Evolutionary conservation across 1,284 basidiomycete species (phyloP).

Genomic region (Ustilago tritici): DNA sequence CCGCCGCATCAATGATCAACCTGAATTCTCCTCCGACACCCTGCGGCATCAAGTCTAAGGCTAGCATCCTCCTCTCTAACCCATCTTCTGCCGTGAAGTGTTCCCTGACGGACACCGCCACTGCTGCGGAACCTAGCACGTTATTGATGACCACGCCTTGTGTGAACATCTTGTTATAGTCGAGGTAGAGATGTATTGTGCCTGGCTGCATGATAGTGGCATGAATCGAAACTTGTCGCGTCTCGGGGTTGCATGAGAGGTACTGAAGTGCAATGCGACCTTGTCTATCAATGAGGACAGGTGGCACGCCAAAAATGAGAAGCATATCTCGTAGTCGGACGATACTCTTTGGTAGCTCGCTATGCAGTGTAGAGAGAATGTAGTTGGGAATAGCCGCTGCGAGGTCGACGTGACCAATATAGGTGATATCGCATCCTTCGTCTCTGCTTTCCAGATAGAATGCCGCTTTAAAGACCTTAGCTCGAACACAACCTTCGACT

Average conservation of each 20-base stretch:
- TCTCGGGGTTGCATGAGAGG: slow-evolving; percentile 44
- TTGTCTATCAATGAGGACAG: slow-evolving; percentile 51
- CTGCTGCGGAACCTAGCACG: slow-evolving; percentile 29
- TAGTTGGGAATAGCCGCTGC: slow-evolving; percentile 47
- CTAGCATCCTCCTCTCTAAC: slow-evolving; percentile 35
- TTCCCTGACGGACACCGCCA: slow-evolving; percentile 38
- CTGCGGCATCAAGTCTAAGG: slow-evolving; percentile 34
- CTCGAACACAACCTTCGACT: slow-evolving; percentile 53
- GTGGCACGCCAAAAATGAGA: slow-evolving; percentile 52
- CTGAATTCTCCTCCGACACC: slow-evolving; percentile 43
- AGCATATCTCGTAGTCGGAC: slow-evolving; percentile 50
- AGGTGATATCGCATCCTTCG: slow-evolving; percentile 53
- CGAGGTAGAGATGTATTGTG: slow-evolving; percentile 51
- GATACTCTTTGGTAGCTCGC: slow-evolving; percentile 44
- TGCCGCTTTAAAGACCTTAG: slow-evolving; percentile 43
- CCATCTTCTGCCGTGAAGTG: slow-evolving; percentile 42
- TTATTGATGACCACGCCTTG: slow-evolving; percentile 44
- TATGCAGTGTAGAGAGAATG: slow-evolving; percentile 42
- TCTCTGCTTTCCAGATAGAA: slow-evolving; percentile 48
- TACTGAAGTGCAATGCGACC: slow-evolving; percentile 45
- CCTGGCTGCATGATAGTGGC: slow-evolving; percentile 49
- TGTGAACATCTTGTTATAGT: slow-evolving; percentile 56
- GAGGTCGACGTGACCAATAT: slow-evolving; percentile 49
- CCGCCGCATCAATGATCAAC: slow-evolving; percentile 49
- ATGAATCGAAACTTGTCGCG: slow-evolving; percentile 39